Percentiles rank a stretch among this genome's conserved stretches.
Conservation (phyloP, 805 yeast species). For the Wickerhamiella alocasiicola region DNA sequence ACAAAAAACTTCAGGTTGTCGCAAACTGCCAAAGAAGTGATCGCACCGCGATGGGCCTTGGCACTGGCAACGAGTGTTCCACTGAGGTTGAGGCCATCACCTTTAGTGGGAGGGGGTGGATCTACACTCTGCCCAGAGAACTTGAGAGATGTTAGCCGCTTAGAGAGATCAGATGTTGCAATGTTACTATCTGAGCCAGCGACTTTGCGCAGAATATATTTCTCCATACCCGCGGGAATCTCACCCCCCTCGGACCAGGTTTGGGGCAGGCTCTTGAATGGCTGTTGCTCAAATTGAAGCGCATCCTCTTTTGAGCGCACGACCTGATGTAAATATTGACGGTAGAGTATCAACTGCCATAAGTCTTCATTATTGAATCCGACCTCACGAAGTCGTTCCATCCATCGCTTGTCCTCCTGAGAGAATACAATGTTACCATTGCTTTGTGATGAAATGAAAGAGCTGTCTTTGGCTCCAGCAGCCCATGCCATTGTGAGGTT, state of each 20-base stretch:
- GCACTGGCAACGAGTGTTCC: conserved; percentile 48
- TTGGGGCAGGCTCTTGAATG: conserved; percentile 3
- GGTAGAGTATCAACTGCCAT: conserved; percentile 69
- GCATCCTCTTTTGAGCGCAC: conserved; percentile 12
- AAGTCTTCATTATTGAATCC: conserved; percentile 62
- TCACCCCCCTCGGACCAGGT: conserved; percentile 15
- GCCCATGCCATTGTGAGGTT: conserved; percentile 63
- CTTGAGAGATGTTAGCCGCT: not conserved
- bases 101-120: conserved; percentile 28
- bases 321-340: conserved; percentile 47
- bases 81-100: not conserved
- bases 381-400: conserved; percentile 54
- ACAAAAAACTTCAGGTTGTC: conserved; percentile 55
- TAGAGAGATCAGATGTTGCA: not conserved
- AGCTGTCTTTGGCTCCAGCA: conserved; percentile 16
- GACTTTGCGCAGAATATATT: conserved; percentile 9
- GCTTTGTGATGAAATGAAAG: not conserved
- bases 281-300: not conserved
- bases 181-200: not conserved
- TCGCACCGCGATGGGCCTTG: conserved; percentile 46
- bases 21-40: conserved; percentile 47
- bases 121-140: conserved; percentile 19
- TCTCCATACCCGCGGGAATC: conserved; percentile 12
- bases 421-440: conserved; percentile 14
- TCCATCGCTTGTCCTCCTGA: conserved; percentile 35